Percentiles rank a stretch among this genome's conserved stretches.
Evolutionary conservation across 805 yeast species (phyloP).

Genomic region (Lipomyces chichibuensis): DNA sequence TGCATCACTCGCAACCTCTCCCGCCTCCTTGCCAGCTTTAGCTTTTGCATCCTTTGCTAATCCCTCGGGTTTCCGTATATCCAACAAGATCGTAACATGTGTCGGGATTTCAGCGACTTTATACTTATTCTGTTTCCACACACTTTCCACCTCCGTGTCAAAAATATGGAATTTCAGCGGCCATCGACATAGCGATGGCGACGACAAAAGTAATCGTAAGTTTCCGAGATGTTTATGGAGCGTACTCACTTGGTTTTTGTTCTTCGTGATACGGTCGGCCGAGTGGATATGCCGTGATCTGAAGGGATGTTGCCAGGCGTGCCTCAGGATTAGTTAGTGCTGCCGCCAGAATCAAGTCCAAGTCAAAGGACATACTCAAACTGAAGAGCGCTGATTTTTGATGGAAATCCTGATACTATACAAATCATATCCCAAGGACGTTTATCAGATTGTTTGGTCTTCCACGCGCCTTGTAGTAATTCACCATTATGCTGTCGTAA

Average conservation of each 20-base stretch:
- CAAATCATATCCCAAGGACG: slow-evolving; percentile 77
- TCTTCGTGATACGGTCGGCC: slow-evolving; percentile 47
- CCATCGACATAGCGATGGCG: slow-evolving; percentile 37
- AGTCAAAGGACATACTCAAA: slow-evolving; percentile 53
- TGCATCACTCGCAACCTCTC: not conserved
- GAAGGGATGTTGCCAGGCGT: slow-evolving; percentile 79
- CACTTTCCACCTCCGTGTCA: slow-evolving; percentile 34
- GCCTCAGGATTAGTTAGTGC: slow-evolving; percentile 40
- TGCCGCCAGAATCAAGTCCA: not conserved
- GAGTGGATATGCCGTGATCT: slow-evolving; percentile 61
- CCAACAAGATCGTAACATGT: slow-evolving; percentile 20
- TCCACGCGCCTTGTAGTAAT: slow-evolving; percentile 67
- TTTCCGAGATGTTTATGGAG: slow-evolving; percentile 40
- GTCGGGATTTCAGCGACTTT: slow-evolving; percentile 26
- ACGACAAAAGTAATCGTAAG: slow-evolving; percentile 39
- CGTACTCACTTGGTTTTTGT: slow-evolving; percentile 19
- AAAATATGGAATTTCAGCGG: slow-evolving; percentile 40
- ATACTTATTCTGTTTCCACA: slow-evolving; percentile 41
- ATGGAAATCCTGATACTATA: slow-evolving; percentile 72
- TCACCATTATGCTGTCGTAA: slow-evolving; percentile 81
- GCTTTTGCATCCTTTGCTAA: not conserved
- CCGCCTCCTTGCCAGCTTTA: not conserved
- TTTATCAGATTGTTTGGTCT: slow-evolving; percentile 59
- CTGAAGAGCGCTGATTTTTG: slow-evolving; percentile 68
- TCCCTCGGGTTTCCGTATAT: slow-evolving; percentile 14